Base-by-base conservation (phyloP, 2,329 filamentous ascomycete genomes). In the Diaporthe australafricana region DNA sequence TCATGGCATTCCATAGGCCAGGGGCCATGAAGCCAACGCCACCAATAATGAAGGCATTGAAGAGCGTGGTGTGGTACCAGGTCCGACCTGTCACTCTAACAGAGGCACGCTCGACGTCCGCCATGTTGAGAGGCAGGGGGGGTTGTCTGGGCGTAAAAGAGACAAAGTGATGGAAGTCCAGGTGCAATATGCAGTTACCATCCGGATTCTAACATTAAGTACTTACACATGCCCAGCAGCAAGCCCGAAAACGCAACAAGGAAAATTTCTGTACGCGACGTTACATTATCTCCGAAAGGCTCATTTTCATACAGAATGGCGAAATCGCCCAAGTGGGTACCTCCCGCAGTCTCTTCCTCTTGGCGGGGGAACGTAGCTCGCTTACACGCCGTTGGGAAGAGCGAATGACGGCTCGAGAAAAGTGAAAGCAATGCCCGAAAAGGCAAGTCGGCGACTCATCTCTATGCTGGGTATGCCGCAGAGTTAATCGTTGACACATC, bases 1-100 rank as follows among this genome's bases (percentile, higher is more conserved):
- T 63, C 57, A 63, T 63, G 25, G 57, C 57, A 6, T 63, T 63
- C 40, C 57, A 47, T 63, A 63, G 40, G 57, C 57, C 57, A 47
- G 57, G 57, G 57, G 57, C 57, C 57, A 63, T 63, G 40, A 63
- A 63, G 11, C 57, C 57, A 7, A 63, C 57, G 3, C 57, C 57
- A 4, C 57, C 57, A 12, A 63, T 63, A 16, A 62, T 62, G 25
- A 62, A 62, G 17, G 56, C 56, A 62, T 62, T 62, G 56, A 62
- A 62, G 9, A 62, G 56, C 38, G 56, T 62, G 22, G 56, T 62
- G 56, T 62, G 56, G 40, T 62, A 62, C 56, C 56, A 62, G 2
- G 40, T 62, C 3, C 40, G 56, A 11, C 56, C 56, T 5, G 56
- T 62, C 25, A 47, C 56, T n/a, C 11, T 62, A 17, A 47, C 40